These are phyloP conservation scores for Pythium sp. DNA, from an alignment of 352 stramenopile genomes.

Conservation along the genomic window DNA sequence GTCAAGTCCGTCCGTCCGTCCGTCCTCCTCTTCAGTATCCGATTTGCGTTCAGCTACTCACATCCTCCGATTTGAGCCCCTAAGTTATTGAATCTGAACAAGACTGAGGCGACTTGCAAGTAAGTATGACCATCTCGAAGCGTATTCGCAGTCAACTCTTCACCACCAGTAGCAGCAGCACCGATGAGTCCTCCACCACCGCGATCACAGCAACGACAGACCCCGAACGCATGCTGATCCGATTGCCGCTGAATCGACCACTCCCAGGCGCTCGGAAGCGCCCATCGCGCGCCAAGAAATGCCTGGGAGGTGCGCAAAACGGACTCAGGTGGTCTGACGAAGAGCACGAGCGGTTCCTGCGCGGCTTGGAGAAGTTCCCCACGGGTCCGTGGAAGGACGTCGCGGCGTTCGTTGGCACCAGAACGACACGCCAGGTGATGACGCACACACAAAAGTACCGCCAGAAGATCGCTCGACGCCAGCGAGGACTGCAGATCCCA, in stretches of 20 bases:
- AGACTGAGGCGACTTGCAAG: too few species aligned
- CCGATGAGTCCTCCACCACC: neutral
- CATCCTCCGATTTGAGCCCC: neutral
- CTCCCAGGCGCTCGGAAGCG: neutral
- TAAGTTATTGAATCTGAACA: neutral
- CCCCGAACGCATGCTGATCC: too few species aligned
- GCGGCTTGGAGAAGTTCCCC: neutral
- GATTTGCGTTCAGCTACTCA: neutral
- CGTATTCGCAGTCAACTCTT: neutral
- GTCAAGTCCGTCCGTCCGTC: too few species aligned
- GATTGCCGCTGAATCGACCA: too few species aligned
- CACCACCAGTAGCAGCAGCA: neutral
- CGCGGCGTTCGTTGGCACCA: too few species aligned
- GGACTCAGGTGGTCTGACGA: neutral
- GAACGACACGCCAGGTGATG: too few species aligned
- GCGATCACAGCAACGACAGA: neutral
- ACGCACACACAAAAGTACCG: too few species aligned
- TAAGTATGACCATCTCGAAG: neutral
- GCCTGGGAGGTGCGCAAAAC: neutral
- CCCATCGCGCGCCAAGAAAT: neutral
- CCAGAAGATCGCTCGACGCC: too few species aligned
- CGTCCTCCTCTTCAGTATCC: neutral
- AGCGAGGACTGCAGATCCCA: too few species aligned
- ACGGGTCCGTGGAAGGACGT: too few species aligned
- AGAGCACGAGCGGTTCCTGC: neutral